Evolutionary conservation across 345 rosid species (phyloP), one percentile per base, ranked within the genome.

Genomic region (Trapa bicornis): DNA sequence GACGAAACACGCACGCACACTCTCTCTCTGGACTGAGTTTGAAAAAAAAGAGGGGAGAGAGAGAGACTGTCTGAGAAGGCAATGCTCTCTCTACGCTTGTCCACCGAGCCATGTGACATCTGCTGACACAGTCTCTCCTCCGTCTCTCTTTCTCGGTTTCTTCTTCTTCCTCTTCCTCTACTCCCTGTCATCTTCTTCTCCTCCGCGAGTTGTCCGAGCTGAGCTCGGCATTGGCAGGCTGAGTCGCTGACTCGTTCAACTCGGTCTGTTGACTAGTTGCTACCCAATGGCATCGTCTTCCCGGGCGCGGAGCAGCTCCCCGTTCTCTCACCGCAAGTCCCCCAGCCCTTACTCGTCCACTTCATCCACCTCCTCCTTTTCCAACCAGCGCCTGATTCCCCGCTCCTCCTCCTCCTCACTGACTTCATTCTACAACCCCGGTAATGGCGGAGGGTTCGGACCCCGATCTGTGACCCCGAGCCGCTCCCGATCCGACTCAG

Each of bases 391-490:
- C 60, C 73, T 91, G 57, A 79, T 86, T 33, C 99, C 93, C 60
- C 96, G 89, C 17, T 79, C 96, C 7, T 79, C 78, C 80, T 91
- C 99, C 4, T 71, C 98, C 63, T 84, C 99, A 6, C 83, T 81
- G 37, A 78, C 96, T 17, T 81, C 93, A 52, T 80, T 68, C 65
- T 74, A 78, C 66, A 68, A 76, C 69, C 76, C 86, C 53, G 84
- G 78, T 37, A 79, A 5, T 50, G 56, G 37, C 38, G 63, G 37
- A 7, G 89, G 85, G 58, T 63, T 63, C 76, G 80, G 80, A 64
- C 72, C 89, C 66, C 86, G 98, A 84, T 88, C 98, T 86, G 76
- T 83, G 84, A 89, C 97, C 56, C 92, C 94, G 16, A 79, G 77
- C 62, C 89, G 84, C 60, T 75, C 86, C 29, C 81, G 77, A 75